phyloP scores from a whole-genome alignment of 306 rosid species.

The Canavalia ensiformis region DNA sequence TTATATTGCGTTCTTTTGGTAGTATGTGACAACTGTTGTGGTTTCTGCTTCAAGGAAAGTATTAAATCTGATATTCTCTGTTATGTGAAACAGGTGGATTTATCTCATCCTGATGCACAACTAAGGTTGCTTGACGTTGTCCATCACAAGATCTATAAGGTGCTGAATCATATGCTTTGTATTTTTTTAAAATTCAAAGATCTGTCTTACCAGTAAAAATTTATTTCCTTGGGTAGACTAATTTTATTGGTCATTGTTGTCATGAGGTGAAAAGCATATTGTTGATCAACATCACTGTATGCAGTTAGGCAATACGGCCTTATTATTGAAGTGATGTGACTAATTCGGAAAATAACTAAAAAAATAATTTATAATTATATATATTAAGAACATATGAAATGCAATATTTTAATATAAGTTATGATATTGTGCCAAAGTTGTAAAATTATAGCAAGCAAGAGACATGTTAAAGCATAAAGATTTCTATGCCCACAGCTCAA shows the following conservation, averaged over 20 bases:
- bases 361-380: too few species aligned
- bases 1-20: background rate
- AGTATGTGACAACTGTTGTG: background rate
- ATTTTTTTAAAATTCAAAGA: background rate
- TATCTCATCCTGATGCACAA: constrained; percentile 85
- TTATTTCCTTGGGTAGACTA: constrained; percentile 30
- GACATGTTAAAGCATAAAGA: too few species aligned
- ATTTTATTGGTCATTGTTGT: background rate
- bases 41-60: background rate
- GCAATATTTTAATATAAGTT: too few species aligned
- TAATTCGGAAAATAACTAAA: too few species aligned
- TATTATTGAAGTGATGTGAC: background rate
- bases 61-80: background rate
- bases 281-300: background rate
- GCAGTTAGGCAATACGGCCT: background rate
- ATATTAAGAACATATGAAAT: too few species aligned
- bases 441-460: too few species aligned
- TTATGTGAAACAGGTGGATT: constrained; percentile 74
- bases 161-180: constrained; percentile 21
- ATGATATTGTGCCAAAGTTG: too few species aligned
- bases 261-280: background rate
- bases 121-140: constrained; percentile 92
- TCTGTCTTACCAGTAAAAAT: background rate
- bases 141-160: constrained; percentile 97
- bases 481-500: too few species aligned